These are phyloP conservation scores for Penicillium olsonii DNA, from an alignment of 2,329 filamentous ascomycete genomes.

Conservation along the genomic window DNA sequence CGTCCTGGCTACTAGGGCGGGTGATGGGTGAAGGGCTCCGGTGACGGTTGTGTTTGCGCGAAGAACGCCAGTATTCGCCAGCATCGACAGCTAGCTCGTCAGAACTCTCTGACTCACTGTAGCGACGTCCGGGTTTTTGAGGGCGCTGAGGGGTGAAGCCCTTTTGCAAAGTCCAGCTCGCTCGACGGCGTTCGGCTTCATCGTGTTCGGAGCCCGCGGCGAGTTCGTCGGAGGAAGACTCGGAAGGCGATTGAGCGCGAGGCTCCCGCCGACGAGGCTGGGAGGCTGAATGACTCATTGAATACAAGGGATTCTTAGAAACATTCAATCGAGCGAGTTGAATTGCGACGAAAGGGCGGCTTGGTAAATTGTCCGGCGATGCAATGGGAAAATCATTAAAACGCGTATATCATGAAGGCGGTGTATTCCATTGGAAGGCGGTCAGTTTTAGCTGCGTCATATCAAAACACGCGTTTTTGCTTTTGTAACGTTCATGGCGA, in stretches of 20 bases:
- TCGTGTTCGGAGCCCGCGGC: conserved; percentile 38
- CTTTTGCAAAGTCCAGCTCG: conserved; percentile 37
- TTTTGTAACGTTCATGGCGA: no score
- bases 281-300: conserved; percentile 28
- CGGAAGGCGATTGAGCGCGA: conserved; percentile 27
- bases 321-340: conserved; percentile 4
- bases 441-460: conserved; percentile 2
- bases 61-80: conserved; percentile 36
- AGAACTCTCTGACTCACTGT: conserved; percentile 43
- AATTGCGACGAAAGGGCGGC: conserved; percentile 7
- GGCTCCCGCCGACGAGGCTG: conserved; percentile 37
- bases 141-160: conserved; percentile 32
- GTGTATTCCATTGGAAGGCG: not conserved
- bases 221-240: conserved; percentile 45
- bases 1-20: conserved; percentile 15
- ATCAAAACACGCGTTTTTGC: not conserved
- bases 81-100: conserved; percentile 49
- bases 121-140: conserved; percentile 27
- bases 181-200: conserved; percentile 37
- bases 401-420: conserved; percentile 8
- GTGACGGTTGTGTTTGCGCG: conserved; percentile 25
- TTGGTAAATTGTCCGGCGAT: not conserved
- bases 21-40: conserved; percentile 27
- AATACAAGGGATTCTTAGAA: not conserved
- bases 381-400: conserved; percentile 4